Evolutionary conservation across 768 basidiomycete species (phyloP), one percentile per base, ranked within the genome.

Genomic region (Russula sp.): DNA sequence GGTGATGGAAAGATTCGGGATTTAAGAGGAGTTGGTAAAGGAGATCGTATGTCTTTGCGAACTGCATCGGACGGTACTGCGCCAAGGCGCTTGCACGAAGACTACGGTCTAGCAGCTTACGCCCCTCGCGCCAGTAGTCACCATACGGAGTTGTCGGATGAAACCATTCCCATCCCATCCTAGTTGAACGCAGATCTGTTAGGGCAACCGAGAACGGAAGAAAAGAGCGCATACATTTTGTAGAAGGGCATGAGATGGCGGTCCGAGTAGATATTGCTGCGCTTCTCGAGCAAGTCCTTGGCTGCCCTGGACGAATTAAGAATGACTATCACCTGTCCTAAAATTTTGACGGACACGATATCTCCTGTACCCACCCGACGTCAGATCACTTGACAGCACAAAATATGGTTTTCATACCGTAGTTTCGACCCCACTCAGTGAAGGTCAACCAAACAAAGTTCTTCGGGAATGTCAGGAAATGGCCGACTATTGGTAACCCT

Each of bases 221-320:
- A n/a, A 2, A n/a, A 32, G 29, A 11, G 25, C 25, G 11, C 57
- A 25, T 59, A 51, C 58, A 59, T 59, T 29, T 51, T 48, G 20
- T 59, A 59, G 41, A 59, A 59, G 14, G 58, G 58, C 58, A 51
- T 59, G 10, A 59, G 39, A 41, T 59, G 58, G n/a, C 58, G 58
- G 61, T 80, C 80, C 5, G 81, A 81, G 64, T 82, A 82, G 47
- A 80, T 76, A 16, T 68, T 68, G 4, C 78, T 77, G 8, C 79
- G 76, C 34, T 71, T 69, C 49, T 81, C 80, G 25, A 84, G 73
- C 11, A 84, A 71, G 46, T 81, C 80, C 34, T 71, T 66, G 5
- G 74, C 78, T 6, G 74, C 70, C 56, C 73, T 72, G 22, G 72
- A 71, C n/a, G 75, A 75, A 69, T 79, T 83, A 16, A 84, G 69